Base-by-base conservation (phyloP, 1,284 basidiomycete genomes). In the Leccinum solheimii region DNA sequence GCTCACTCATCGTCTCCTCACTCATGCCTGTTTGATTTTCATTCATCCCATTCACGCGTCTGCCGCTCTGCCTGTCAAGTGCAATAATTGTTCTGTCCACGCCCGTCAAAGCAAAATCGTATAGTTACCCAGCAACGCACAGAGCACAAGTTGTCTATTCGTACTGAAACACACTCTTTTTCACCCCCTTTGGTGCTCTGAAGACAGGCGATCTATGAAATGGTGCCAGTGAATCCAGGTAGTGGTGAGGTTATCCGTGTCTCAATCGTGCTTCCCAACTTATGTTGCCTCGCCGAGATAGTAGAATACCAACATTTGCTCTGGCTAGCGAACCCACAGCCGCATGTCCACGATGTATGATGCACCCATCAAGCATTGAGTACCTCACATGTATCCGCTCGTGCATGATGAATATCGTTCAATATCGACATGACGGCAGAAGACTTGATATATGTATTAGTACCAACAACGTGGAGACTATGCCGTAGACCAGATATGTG, bases 51-150 rank as follows among this genome's bases (percentile, higher is more conserved):
- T 55, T 60, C 61, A 62, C 64, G 21, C 63, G 26, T 50, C 65
- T 65, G 38, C 64, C 65, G 60, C 65, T 61, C 60, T 66, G 64
- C 64, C 66, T 65, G 66, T 51, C 72, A 64, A 70, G 66, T 67
- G 73, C 75, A 72, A 67, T 71, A 67, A 68, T 65, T 74, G 64
- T 74, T 66, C 56, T 61, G 51, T 63, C 61, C 64, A 72, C 75
- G 56, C 54, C 26, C 64, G 50, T 72, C 75, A 61, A 68, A 68
- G 72, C 68, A 70, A 62, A 69, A 72, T 66, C 63, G 64, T 76
- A 76, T 73, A 65, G 70, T 66, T 68, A 69, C 70, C 61, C 57
- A 50, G 48, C 61, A 58, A 55, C 64, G 58, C 59, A 62, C 64
- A 43, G 61, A 56, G 68, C 62, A 67, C 54, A 59, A 56, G 60